Conservation (phyloP, 257 asterid genomes). For the Gentiana macrophylla region DNA sequence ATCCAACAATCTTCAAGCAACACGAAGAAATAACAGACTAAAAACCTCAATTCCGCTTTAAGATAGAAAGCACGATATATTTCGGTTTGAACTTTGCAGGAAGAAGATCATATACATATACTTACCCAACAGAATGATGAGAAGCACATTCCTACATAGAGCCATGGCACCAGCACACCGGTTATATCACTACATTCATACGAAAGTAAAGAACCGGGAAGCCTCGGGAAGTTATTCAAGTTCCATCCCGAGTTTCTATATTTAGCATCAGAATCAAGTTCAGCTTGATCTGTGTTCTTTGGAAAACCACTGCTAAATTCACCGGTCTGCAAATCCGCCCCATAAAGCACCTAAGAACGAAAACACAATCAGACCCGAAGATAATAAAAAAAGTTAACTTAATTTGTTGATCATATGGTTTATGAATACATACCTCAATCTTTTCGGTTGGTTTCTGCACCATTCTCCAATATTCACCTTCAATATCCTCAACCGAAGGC, state of each 20-base stretch:
- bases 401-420: neutral
- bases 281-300: constrained; percentile 28
- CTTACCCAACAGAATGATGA: constrained; percentile 52
- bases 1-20: too few species aligned
- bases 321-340: constrained; percentile 83
- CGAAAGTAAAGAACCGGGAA: constrained; percentile 66
- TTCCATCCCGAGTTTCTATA: constrained; percentile 50
- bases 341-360: constrained; percentile 67
- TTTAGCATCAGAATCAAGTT: constrained; percentile 17
- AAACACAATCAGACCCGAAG: too few species aligned
- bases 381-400: too few species aligned
- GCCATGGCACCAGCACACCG: constrained; percentile 94
- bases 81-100: neutral
- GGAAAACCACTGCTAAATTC: constrained; percentile 88
- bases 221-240: constrained; percentile 80
- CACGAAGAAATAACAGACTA: too few species aligned
- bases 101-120: neutral
- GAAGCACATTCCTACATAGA: constrained; percentile 98
- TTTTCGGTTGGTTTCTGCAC: constrained; percentile 88
- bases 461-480: constrained; percentile 95
- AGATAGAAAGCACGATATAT: too few species aligned
- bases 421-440: constrained; percentile 51
- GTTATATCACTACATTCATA: constrained; percentile 83
- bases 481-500: constrained; percentile 55
- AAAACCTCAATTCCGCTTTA: too few species aligned